Evolutionary conservation across 2,329 filamentous ascomycete genomes (phyloP).

Genomic region (Ophiostoma piceae): DNA sequence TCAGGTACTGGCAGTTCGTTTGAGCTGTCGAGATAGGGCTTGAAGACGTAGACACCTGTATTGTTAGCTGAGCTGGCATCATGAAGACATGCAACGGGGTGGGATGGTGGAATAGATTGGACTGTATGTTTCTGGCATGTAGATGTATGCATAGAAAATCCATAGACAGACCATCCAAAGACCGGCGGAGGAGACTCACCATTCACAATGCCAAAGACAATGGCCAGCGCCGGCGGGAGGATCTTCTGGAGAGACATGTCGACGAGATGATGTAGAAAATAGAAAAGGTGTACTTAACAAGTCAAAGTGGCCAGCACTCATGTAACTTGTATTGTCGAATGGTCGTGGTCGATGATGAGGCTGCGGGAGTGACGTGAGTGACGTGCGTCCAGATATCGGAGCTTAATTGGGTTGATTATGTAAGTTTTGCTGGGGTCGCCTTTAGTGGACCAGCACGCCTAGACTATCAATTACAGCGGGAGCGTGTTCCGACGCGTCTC

Average conservation of each 20-base stretch:
- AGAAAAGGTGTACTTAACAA: neutral
- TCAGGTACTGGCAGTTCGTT: neutral
- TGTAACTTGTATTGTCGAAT: neutral
- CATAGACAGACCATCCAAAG: neutral
- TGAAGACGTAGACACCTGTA: conserved; percentile 27
- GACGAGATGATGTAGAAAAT: neutral
- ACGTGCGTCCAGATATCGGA: neutral
- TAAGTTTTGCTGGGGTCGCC: neutral
- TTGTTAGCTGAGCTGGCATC: neutral
- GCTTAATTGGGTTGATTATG: neutral
- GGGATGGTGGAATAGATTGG: neutral
- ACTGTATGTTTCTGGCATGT: neutral
- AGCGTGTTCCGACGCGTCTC: conserved; percentile 22
- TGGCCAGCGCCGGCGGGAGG: conserved; percentile 31
- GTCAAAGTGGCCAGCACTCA: neutral
- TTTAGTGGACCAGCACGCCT: neutral
- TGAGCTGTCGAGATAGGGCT: conserved; percentile 21
- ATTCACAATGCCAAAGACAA: conserved; percentile 34
- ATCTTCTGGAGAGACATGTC: conserved; percentile 25
- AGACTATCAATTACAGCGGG: conserved; percentile 16
- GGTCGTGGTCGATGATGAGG: neutral
- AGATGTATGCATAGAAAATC: neutral
- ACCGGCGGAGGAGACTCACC: conserved; percentile 28
- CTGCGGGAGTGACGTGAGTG: neutral
- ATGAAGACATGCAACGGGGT: neutral